phyloP scores from a whole-genome alignment of 2,329 filamentous ascomycete species.

The Colletotrichum sp. region DNA sequence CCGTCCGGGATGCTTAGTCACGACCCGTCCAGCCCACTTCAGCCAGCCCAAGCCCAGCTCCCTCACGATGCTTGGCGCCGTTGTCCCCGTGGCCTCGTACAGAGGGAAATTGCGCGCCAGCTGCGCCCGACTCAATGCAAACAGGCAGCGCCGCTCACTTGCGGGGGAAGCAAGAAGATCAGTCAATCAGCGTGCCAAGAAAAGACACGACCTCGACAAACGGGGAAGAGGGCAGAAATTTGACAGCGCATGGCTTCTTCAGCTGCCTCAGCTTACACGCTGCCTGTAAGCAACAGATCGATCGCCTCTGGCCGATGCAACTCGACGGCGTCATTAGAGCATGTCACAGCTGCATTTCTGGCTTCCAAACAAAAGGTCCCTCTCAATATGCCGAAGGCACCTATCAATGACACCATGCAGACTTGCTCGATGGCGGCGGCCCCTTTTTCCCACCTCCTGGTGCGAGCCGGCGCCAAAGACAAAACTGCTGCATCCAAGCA shows the following conservation, averaged over 20 bases:
- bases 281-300: background rate
- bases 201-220: background rate
- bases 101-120: constrained; percentile 14
- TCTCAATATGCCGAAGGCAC: background rate
- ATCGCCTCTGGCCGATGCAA: background rate
- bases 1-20: background rate
- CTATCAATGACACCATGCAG: background rate
- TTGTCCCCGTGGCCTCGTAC: constrained; percentile 8
- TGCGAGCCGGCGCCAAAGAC: background rate
- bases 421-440: background rate
- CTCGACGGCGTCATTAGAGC: background rate
- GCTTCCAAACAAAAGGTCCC: background rate
- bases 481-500: background rate
- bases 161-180: background rate
- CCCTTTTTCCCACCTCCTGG: background rate
- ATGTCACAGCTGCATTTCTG: background rate
- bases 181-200: background rate
- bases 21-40: background rate
- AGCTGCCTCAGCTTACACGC: background rate
- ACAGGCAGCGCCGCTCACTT: background rate
- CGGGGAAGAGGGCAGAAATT: background rate
- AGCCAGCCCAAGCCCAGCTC: background rate
- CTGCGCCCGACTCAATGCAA: constrained; percentile 4
- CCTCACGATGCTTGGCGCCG: constrained; percentile 8
- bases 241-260: background rate